Base-by-base conservation (phyloP, 768 basidiomycete genomes). In the Stropharia rugosoannulata region DNA sequence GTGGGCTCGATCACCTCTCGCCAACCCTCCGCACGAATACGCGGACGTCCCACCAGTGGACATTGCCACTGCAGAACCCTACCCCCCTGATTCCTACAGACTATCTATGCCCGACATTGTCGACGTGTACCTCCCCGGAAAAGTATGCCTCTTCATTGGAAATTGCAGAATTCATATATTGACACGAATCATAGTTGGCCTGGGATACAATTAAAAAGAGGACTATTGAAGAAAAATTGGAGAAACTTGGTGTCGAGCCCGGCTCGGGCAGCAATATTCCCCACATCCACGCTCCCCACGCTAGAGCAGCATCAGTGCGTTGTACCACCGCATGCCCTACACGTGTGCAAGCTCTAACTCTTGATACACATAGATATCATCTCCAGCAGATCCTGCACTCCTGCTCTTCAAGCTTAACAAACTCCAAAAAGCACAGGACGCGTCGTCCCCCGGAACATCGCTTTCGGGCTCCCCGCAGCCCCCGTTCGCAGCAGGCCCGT, bases 361-460 rank as follows among this genome's bases (percentile, higher is more conserved):
- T 37, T 46, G 40, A 42, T 49, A 27, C 25, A 27, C 13, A 10
- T 64, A 94, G 92, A 90, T 93, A 71, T 93, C 92, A 1, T 93
- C 90, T n/a, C 90, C 92, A 27, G 91, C 91, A 4, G 92, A 93
- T 66, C 91, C 92, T 27, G 87, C 89, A 16, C 70, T 94, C 19
- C 75, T 94, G 16, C 80, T 84, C 60, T 92, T 88, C 73, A 93
- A 91, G 69, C 76, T 93, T 42, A 91, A 90, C 72, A 91, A 90
- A 70, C 76, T 94, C 9, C 90, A 91, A 59, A 86, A 86, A 70
- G 80, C 86, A 0, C 88, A 90, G 46, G 73, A 80, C 61, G 67
- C 64, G 15, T 79, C 81, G 3, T 73, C 79, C 3, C 66, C 75
- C 1, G 77, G 75, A n/a, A 71, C 66, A 51, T 90, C 89, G 1